A percentile compares a stretch with the other conserved stretches of the same genome.
phyloP scores from a whole-genome alignment of 1,284 basidiomycete species.

The Sporisorium iseilematis-ciliati region DNA sequence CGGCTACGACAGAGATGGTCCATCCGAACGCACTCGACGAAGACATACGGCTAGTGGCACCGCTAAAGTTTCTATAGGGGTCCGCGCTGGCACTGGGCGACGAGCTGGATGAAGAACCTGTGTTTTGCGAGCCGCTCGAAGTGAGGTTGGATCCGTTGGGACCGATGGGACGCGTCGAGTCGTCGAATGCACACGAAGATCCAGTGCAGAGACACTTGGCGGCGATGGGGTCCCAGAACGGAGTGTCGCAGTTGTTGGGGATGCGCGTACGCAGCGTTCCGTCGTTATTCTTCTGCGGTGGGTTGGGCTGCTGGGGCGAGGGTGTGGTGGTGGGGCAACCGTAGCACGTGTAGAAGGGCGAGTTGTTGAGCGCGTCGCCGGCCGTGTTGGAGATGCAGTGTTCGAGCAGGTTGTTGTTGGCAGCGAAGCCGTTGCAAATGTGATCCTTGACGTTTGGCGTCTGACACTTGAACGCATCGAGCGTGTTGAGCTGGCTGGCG shows the following conservation, averaged over 20 bases:
- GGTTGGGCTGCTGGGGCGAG: conserved; percentile 61
- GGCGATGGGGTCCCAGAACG: conserved; percentile 64
- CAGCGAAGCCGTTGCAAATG: conserved; percentile 63
- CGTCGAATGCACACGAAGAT: conserved; percentile 50
- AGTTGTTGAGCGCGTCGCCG: conserved; percentile 62
- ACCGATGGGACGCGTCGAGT: conserved; percentile 59
- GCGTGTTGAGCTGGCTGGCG: conserved; percentile 63
- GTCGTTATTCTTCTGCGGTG: conserved; percentile 64
- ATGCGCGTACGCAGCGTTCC: conserved; percentile 57
- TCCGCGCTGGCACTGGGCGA: conserved; percentile 36
- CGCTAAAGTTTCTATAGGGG: conserved; percentile 40
- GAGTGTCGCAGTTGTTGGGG: conserved; percentile 56
- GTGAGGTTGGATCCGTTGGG: conserved; percentile 56
- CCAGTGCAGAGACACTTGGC: conserved; percentile 61
- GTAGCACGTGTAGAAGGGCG: conserved; percentile 66
- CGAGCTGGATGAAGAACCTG: conserved; percentile 8
- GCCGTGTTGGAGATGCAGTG: conserved; percentile 62
- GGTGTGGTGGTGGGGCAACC: conserved; percentile 61
- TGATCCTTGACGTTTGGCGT: conserved; percentile 49
- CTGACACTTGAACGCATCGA: conserved; percentile 64
- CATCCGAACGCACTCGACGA: conserved; percentile 22
- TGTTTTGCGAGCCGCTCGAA: conserved; percentile 38
- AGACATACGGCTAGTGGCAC: conserved; percentile 9
- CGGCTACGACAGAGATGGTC: conserved; percentile 20
- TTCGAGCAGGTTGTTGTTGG: conserved; percentile 56